Evolutionary conservation across 2,329 filamentous ascomycete species (phyloP), one percentile per base, ranked within the genome.

Genomic region (Neoscytalidium dimidiatum): DNA sequence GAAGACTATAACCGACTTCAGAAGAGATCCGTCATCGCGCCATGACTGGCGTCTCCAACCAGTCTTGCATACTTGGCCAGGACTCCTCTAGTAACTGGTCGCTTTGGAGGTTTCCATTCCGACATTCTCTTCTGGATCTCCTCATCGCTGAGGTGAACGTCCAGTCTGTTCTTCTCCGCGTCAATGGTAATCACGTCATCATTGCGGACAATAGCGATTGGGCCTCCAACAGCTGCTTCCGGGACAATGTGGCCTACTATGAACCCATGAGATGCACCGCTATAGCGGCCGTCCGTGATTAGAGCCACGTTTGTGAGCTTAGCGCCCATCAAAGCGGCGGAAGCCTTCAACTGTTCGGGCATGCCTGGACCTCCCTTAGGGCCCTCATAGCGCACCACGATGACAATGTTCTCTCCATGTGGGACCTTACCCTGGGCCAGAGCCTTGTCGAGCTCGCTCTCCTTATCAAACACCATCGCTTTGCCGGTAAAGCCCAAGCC

Each of bases 351-450:
- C 79, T 97, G 93, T 79, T 98, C 94, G 1, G 94, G 94, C 94
- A 98, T 98, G 48, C 94, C 94, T 0, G 94, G 94, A 0, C 94
- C 94, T 67, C 94, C 94, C 75, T 92, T 94, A 13, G 94, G 94
- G 0, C 94, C 94, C 76, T 98, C 94, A 75, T 97, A 97, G 23
- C 94, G 89, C 62, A 98, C 93, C 33, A 97, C 88, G 29, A 97
- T 82, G 21, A 97, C 94, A 14, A 96, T 84, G 74, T 96, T 95
- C 73, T 95, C 92, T 66, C 86, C 86, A 38, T 87, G 87, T 0
- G 87, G 86, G 52, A 92, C 90, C 57, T 89, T 84, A 63, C 92
- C 90, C 21, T 81, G 81, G 26, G 88, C 89, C 13, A 98, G 83
- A 0, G 94, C 93, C 0, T 83, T 79, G 75, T 96, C 88, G 49